Base-by-base conservation (phyloP, 2,329 filamentous ascomycete genomes). In the Monilinia laxa region DNA sequence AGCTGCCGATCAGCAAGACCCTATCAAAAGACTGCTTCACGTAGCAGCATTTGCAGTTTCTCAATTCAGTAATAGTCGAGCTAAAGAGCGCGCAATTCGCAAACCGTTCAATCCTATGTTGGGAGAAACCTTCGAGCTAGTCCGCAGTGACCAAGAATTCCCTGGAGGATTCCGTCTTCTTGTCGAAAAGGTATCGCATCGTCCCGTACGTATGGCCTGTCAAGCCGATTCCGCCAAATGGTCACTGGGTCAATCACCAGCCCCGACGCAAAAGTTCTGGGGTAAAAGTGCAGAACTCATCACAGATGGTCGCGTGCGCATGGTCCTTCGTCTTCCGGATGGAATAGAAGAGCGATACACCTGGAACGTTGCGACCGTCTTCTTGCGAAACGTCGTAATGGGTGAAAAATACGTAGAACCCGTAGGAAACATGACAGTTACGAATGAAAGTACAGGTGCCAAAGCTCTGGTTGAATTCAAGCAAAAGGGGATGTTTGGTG, bases 401-500 rank as follows among this genome's bases (percentile, higher is more conserved):
- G 95, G 95, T 51, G 95, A 99, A 79, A 99, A 98, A 79, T 99
- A 99, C 76, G 88, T 98, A 16, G 95, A 99, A 79, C 95, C 95
- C 0, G 92, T 96, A 0, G 93, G 93, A 56, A 92, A 86, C 54
- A 95, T 98, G 91, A 87, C 89, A 31, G 86, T 99, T 45, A 80
- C 86, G 71, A 94, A 94, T 76, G 95, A 99, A 74, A 90, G 85
- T 6, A 92, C 89, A 0, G 92, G 93, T 10, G 87, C 90, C 71
- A 93, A 92, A 76, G 91, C 93, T 1, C 83, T 89, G n/a, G 87
- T 92, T 57, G 93, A 94, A 67, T 99, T 99, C 81, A 96, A 95
- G 76, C 87, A 90, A 65, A 96, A 95, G 76, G 94, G 95, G 71
- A 97, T 99, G 92, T 99, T 98, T 80, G 93, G 94, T 42, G 95